Evolutionary conservation across 1,139 yeast species (phyloP), one percentile per base, ranked within the genome.

Genomic region (Zygosaccharomyces pseudobailii): DNA sequence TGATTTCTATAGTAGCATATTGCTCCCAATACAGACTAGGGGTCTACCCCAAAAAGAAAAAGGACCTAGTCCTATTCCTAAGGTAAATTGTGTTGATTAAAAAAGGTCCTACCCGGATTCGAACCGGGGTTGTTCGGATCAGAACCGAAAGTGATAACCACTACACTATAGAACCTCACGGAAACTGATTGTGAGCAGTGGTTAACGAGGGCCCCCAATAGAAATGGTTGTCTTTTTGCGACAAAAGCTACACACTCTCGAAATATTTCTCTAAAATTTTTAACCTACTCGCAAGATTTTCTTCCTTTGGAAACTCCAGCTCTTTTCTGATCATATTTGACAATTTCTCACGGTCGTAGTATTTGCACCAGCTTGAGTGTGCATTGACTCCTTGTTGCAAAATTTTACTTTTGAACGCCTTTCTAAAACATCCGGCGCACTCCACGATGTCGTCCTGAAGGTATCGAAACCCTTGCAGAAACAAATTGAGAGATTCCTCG

Each of bases 81-180:
- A 13, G 17, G 17, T 13, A 13, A 13, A 13, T 13, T 2, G 17
- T 13, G 17, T 13, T 13, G 17, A 13, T 13, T 13, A 72, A 71
- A 59, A 55, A 51, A 80, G 86, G 86, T 81, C 86, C 81, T 77
- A 79, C 86, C 86, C 86, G 86, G 87, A 80, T 80, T 82, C 87
- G 87, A 82, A 82, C 87, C 79, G 87, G 86, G 86, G 87, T 82
- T 78, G 78, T 72, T 71, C 80, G 86, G 86, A 80, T 72, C 76
- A 72, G 71, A 72, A 72, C 75, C 76, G 74, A 71, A 67, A 66
- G 76, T 72, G 76, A 72, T 72, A 71, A 72, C 76, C 76, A 72
- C 76, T 72, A 72, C 76, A 72, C 76, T 71, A 72, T 71, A 71
- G 71, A 69, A 71, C 75, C 76, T 7, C 28, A 13, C 17, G 17